Base-by-base conservation (phyloP, 148 eudicot species). In the Amaranthus cruentus region DNA sequence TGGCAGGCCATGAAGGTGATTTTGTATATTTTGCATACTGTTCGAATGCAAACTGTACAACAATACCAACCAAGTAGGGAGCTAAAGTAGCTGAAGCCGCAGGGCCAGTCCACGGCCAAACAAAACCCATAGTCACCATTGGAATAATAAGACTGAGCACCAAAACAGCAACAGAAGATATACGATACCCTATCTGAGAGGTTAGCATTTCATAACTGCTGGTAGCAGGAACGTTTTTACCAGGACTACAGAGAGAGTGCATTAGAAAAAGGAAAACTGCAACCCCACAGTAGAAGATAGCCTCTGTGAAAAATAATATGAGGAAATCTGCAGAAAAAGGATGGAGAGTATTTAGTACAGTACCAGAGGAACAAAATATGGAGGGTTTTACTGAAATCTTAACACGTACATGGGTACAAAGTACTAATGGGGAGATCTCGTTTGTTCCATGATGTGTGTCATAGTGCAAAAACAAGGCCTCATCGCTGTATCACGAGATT, bases 91-190 rank as follows among this genome's bases (percentile, higher is more conserved):
- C 98, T 50, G 98, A 94, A 72, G 98, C 98, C 48, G 98, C 98
- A 51, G 98, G 98, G 52, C 98, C 98, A 59, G 97, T 95, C 97
- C 98, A 95, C 8, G 98, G 98, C 98, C 97, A 95, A 67, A 95
- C 98, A 78, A 85, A 88, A 52, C 98, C 98, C 98, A 95, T 95
- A 47, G 98, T 95, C 66, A 91, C 93, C 91, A 91, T 79, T 49
- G 98, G 97, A 72, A 90, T 88, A 64, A 90, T 77, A 62, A 95
- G 91, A 78, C 98, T 95, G 48, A 91, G 96, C 75, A 88, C 88
- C 87, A 94, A 79, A 74, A 91, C 85, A 1, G 93, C 85, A 72
- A 88, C 97, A 21, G 91, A 86, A 44, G 98, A 88, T 59, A 91
- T 83, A 18, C 91, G 88, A 67, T 90, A 82, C 62, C 92, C 95